Evolutionary conservation across 2,329 filamentous ascomycete genomes (phyloP).

Genomic region (Metarhizium guizhouense): DNA sequence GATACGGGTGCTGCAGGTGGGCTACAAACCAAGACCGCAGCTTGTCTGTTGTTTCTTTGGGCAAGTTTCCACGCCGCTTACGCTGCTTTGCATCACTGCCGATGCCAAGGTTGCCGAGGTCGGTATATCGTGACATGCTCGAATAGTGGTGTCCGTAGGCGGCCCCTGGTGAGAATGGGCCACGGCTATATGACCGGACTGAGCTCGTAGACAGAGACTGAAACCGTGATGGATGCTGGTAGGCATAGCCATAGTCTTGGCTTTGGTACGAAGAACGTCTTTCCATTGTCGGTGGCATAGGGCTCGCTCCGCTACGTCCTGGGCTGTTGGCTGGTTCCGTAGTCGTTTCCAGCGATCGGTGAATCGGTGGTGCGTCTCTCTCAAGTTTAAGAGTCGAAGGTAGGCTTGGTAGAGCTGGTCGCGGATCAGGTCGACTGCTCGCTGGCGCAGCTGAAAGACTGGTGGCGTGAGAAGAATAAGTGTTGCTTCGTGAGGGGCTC

Average conservation of each 20-base stretch:
- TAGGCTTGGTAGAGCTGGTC: conserved; percentile 31
- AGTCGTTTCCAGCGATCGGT: conserved; percentile 17
- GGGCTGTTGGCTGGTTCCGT: background rate
- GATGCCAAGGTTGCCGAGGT: conserved; percentile 25
- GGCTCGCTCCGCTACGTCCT: background rate
- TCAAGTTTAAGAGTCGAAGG: conserved; percentile 28
- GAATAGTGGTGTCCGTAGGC: conserved; percentile 31
- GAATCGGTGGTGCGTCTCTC: conserved; percentile 21
- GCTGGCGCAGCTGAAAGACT: conserved; percentile 21
- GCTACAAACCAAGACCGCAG: conserved; percentile 70
- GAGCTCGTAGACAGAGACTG: conserved; percentile 39
- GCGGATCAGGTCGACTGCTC: conserved; percentile 25
- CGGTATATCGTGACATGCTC: conserved; percentile 33
- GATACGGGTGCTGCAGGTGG: conserved; percentile 76
- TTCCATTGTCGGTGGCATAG: background rate
- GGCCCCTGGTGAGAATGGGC: conserved; percentile 31
- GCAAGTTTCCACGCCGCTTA: conserved; percentile 72
- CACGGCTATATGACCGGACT: conserved; percentile 31
- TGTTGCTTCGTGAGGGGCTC: conserved; percentile 18
- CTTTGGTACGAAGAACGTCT: conserved; percentile 20
- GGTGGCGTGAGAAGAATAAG: conserved; percentile 17
- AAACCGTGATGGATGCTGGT: conserved; percentile 33
- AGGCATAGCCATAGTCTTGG: conserved; percentile 26
- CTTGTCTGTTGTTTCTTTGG: conserved; percentile 81
- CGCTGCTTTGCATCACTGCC: conserved; percentile 40